Conservation (phyloP, 371 early-diverging fungal species). For the Nematocida ironsii region DNA sequence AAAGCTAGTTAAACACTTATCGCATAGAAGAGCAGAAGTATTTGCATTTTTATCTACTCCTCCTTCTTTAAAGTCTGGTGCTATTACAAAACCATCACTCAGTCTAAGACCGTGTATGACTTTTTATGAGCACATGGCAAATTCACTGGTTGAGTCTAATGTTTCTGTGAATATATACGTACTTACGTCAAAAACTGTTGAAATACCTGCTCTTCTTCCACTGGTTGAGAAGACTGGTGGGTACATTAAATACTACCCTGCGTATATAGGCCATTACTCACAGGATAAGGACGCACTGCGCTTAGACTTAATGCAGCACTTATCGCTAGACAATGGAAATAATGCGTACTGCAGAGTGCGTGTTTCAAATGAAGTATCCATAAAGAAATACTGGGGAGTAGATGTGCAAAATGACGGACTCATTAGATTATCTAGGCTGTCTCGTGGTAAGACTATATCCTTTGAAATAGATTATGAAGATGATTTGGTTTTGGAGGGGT, state of each 20-base stretch:
- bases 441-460: conserved; percentile 75
- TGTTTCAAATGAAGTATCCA: conserved; percentile 75
- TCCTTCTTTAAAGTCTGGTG: conserved; percentile 60
- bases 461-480: conserved; percentile 83
- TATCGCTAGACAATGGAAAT: conserved; percentile 79
- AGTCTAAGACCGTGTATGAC: conserved; percentile 28
- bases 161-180: conserved; percentile 85
- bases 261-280: conserved; percentile 79
- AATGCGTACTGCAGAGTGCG: conserved; percentile 91
- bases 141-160: conserved; percentile 81
- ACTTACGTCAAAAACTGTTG: conserved; percentile 80
- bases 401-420: conserved; percentile 73
- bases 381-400: conserved; percentile 65
- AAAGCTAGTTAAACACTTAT: conserved; percentile 29
- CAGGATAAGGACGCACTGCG: conserved; percentile 82
- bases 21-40: conserved; percentile 59
- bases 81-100: conserved; percentile 11
- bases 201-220: conserved; percentile 79
- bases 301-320: conserved; percentile 78
- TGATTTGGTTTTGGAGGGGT: conserved; percentile 75
- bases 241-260: conserved; percentile 84
- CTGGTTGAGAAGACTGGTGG: conserved; percentile 86
- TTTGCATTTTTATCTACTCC: conserved; percentile 58
- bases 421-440: conserved; percentile 80
- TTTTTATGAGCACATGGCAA: conserved; percentile 87